These are phyloP conservation scores for Colletotrichum lentis DNA, from an alignment of 2,329 filamentous ascomycete genomes.

Conservation along the genomic window DNA sequence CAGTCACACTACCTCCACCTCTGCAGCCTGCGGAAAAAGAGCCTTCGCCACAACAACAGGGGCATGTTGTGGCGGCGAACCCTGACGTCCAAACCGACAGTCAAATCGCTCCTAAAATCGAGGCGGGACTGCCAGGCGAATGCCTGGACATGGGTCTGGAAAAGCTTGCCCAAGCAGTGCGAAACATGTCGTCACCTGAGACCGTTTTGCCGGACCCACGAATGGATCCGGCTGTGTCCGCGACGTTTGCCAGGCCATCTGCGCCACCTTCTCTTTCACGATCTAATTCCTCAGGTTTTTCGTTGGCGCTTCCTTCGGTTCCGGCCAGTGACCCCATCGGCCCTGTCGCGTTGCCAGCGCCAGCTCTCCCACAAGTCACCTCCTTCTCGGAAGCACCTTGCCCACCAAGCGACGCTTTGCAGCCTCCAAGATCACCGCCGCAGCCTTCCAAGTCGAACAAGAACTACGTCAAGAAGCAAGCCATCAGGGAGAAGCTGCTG, in stretches of 20 bases:
- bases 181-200: background rate
- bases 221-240: background rate
- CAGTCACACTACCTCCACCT: constrained; percentile 16
- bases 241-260: constrained; percentile 24
- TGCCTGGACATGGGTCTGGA: constrained; percentile 23
- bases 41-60: constrained; percentile 39
- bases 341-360: constrained; percentile 47
- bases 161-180: constrained; percentile 26
- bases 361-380: constrained; percentile 21
- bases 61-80: constrained; percentile 39
- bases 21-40: constrained; percentile 37
- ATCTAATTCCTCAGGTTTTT: constrained; percentile 43
- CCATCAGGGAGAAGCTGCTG: constrained; percentile 67
- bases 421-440: constrained; percentile 50
- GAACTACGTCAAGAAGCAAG: constrained; percentile 69
- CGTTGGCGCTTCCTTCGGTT: constrained; percentile 47
- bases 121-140: constrained; percentile 12
- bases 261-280: constrained; percentile 23
- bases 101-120: constrained; percentile 28
- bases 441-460: constrained; percentile 62
- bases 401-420: constrained; percentile 55
- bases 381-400: constrained; percentile 51
- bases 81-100: constrained; percentile 17
- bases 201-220: constrained; percentile 10
- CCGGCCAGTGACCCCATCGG: constrained; percentile 45